Evolutionary conservation across 306 rosid genomes (phyloP).

Genomic region (Erythrophleum fordii): DNA sequence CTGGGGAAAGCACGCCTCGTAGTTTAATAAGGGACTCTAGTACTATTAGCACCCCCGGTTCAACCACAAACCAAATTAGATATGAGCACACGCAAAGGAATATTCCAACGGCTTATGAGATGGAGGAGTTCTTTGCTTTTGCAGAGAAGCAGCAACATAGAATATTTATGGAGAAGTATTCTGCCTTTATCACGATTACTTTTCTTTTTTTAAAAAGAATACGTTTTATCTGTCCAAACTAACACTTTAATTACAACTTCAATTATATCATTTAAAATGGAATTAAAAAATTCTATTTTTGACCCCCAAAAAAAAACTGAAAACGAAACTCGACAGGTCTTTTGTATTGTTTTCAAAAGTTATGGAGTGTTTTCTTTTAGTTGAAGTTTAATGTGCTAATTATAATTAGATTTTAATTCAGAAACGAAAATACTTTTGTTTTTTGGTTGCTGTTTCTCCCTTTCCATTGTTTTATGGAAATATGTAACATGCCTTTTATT

Average conservation of each 20-base stretch:
- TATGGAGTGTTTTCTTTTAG: neutral
- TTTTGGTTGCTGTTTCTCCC: neutral
- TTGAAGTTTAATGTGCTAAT: neutral
- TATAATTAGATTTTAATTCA: neutral
- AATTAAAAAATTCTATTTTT: neutral
- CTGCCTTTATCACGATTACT: neutral
- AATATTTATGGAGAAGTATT: constrained; percentile 73
- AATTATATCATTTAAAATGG: neutral
- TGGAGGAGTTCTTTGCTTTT: constrained; percentile 81
- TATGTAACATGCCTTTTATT: constrained; percentile 21
- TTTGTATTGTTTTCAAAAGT: too few species aligned
- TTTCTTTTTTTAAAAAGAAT: neutral
- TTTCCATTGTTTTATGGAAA: neutral
- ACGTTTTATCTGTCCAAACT: neutral
- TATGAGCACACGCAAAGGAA: constrained; percentile 52
- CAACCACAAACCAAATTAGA: constrained; percentile 53
- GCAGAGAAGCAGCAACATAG: constrained; percentile 86
- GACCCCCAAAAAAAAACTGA: neutral
- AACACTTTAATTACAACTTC: too few species aligned
- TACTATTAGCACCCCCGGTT: constrained; percentile 62
- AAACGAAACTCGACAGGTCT: too few species aligned
- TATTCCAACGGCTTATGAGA: constrained; percentile 70
- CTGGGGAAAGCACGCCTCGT: constrained; percentile 82
- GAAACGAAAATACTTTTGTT: neutral
- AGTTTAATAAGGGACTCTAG: constrained; percentile 70